These are phyloP conservation scores for Bruguiera sexangula DNA, from an alignment of 345 rosid genomes.

Conservation along the genomic window DNA sequence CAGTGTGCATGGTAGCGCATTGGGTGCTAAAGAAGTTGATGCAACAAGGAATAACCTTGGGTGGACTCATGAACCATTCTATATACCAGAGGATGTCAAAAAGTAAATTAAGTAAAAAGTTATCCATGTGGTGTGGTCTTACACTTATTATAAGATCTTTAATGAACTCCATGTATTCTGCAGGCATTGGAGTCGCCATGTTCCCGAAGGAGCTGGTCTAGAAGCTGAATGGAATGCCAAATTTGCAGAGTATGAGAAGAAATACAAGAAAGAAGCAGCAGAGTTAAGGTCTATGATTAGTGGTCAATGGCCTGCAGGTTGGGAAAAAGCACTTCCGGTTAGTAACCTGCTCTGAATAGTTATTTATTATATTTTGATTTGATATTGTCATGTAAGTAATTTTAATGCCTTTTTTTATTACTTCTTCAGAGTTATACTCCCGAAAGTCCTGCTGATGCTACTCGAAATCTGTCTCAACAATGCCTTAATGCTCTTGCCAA, in stretches of 20 bases:
- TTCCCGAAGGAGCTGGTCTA: slow-evolving; percentile 52
- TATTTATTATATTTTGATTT: neutral
- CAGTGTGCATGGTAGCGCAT: slow-evolving; percentile 94
- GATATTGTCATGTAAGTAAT: neutral
- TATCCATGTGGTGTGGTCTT: neutral
- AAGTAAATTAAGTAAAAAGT: slow-evolving; percentile 38
- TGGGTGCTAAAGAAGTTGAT: slow-evolving; percentile 97
- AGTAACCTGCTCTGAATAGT: slow-evolving; percentile 23
- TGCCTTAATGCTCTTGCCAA: slow-evolving; percentile 75
- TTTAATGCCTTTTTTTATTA: neutral
- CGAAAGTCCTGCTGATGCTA: slow-evolving; percentile 90
- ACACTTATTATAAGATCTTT: slow-evolving; percentile 1
- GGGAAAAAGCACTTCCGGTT: slow-evolving; percentile 95
- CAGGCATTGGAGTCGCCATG: slow-evolving; percentile 98
- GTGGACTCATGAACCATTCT: slow-evolving; percentile 93
- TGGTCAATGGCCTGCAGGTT: slow-evolving; percentile 82
- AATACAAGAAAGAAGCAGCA: slow-evolving; percentile 88
- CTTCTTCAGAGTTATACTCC: slow-evolving; percentile 69
- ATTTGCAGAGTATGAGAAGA: slow-evolving; percentile 81
- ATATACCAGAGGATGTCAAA: slow-evolving; percentile 90
- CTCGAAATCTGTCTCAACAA: slow-evolving; percentile 89
- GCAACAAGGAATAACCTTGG: slow-evolving; percentile 97
- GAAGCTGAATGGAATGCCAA: slow-evolving; percentile 91
- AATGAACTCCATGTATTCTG: neutral
- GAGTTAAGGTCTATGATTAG: slow-evolving; percentile 69